Conservation (phyloP, 768 basidiomycete genomes). For the Tricholoma matsutake region DNA sequence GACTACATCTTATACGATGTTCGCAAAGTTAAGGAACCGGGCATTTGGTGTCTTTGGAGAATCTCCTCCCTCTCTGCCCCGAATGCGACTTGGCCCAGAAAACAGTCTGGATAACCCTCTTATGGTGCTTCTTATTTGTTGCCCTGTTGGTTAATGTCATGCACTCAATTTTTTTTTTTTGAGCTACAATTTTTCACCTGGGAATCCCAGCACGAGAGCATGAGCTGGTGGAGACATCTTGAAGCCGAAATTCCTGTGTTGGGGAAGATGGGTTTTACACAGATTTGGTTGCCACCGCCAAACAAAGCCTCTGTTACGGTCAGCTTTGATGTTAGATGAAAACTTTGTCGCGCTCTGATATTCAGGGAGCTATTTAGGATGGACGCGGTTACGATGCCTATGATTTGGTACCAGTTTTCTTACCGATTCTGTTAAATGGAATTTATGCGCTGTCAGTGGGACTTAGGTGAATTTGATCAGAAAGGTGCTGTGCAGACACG, state of each 20-base stretch:
- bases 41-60: constrained; percentile 18
- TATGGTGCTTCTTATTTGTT: constrained; percentile 47
- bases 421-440: background rate
- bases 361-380: constrained; percentile 35
- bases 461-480: constrained; percentile 81
- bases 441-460: constrained; percentile 54
- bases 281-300: constrained; percentile 81
- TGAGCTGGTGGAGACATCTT: constrained; percentile 83
- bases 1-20: background rate
- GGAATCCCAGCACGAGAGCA: constrained; percentile 52
- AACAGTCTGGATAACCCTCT: constrained; percentile 50
- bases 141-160: background rate
- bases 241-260: constrained; percentile 62
- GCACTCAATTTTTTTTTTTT: constrained; percentile 4
- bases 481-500: constrained; percentile 69
- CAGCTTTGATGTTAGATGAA: constrained; percentile 1
- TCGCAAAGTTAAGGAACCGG: constrained; percentile 25
- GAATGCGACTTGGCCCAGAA: constrained; percentile 61
- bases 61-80: constrained; percentile 41
- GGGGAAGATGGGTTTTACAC: constrained; percentile 68
- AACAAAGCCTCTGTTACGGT: constrained; percentile 70
- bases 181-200: constrained; percentile 87
- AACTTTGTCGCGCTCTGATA: background rate
- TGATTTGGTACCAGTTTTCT: constrained; percentile 55
- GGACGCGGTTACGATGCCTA: constrained; percentile 86